Evolutionary conservation across 2,329 filamentous ascomycete genomes (phyloP).

Genomic region (Pseudogymnoascus sp.): DNA sequence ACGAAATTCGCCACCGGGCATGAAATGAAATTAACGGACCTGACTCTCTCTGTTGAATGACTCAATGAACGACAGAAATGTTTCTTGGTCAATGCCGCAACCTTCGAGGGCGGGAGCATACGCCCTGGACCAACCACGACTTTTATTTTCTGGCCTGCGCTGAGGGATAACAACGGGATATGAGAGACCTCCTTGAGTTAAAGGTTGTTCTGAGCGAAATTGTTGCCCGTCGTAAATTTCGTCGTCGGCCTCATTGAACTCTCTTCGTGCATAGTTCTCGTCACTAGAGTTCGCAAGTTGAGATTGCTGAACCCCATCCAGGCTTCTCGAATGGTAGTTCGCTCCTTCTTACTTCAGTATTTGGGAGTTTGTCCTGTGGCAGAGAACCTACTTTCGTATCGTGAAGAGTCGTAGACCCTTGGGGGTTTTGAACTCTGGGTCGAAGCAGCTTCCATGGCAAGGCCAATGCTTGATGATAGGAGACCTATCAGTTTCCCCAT

Average conservation of each 20-base stretch:
- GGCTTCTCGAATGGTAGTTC: neutral
- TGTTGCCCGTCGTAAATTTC: neutral
- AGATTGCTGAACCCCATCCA: neutral
- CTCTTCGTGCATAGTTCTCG: neutral
- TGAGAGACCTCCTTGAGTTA: conserved; percentile 23
- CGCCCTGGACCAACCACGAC: conserved; percentile 45
- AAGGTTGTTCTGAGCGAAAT: neutral
- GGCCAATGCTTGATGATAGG: neutral
- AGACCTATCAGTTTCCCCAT: neutral
- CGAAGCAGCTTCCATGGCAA: neutral
- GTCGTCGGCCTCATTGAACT: neutral
- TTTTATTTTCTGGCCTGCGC: conserved; percentile 40
- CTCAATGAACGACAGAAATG: conserved; percentile 43
- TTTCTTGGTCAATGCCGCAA: conserved; percentile 40
- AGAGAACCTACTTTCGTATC: neutral
- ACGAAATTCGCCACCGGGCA: neutral
- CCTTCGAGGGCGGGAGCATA: conserved; percentile 43
- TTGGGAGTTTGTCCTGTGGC: neutral
- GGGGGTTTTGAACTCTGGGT: neutral
- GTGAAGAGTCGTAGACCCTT: neutral
- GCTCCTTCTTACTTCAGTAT: neutral
- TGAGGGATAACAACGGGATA: conserved; percentile 46
- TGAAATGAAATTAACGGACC: conserved; percentile 18
- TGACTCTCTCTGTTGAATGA: conserved; percentile 38
- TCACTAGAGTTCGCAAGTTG: neutral